Conservation (phyloP, 768 basidiomycete genomes). For the Hericium rajendrae region DNA sequence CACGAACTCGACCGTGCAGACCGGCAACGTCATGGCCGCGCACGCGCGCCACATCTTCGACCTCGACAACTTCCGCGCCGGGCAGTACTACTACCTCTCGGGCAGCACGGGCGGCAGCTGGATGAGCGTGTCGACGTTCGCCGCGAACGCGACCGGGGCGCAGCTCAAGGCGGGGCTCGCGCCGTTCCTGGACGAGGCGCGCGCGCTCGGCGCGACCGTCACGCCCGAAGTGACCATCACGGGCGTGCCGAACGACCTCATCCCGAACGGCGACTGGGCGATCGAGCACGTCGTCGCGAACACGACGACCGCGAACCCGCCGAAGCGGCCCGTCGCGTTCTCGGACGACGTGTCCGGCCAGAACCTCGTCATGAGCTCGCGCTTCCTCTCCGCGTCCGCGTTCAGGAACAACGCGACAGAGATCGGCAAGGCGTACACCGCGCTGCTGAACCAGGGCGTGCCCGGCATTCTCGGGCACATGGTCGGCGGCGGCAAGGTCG, state of each 20-base stretch:
- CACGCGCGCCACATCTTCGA: constrained; percentile 30
- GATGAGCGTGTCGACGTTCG: neutral
- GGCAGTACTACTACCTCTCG: constrained; percentile 4
- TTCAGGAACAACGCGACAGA: neutral
- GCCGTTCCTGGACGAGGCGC: constrained; percentile 1
- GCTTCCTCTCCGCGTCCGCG: constrained; percentile 4
- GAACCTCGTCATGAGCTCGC: constrained; percentile 8
- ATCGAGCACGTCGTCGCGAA: constrained; percentile 10
- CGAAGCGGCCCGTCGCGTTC: constrained; percentile 4
- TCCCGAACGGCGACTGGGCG: neutral
- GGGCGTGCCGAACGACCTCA: neutral
- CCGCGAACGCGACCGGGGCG: neutral
- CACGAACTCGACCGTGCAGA: constrained; percentile 11
- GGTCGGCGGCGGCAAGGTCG: constrained; percentile 20
- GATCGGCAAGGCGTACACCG: constrained; percentile 6
- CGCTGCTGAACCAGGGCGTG: constrained; percentile 3
- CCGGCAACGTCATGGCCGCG: constrained; percentile 19
- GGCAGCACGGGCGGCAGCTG: neutral
- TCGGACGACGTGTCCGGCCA: constrained; percentile 6
- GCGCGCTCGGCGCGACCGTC: neutral
- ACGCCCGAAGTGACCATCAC: neutral
- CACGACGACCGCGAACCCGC: neutral
- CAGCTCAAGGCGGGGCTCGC: neutral
- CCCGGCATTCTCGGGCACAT: neutral
- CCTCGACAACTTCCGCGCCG: constrained; percentile 20